Evolutionary conservation across 768 basidiomycete genomes (phyloP).

Genomic region (Hebeloma cylindrosporum): DNA sequence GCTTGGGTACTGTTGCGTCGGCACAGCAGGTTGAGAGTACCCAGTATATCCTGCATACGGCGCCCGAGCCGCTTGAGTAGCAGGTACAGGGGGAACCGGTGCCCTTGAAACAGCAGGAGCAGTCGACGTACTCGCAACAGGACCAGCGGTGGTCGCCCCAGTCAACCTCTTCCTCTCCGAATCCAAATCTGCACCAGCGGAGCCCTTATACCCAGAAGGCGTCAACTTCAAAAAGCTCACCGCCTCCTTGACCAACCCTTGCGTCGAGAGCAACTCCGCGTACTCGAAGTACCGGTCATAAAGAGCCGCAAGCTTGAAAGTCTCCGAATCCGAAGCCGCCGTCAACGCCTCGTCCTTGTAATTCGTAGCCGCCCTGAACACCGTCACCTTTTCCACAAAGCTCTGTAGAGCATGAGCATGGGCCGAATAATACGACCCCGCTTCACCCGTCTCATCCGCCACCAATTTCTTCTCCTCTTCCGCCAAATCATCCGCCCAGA

Average conservation of each 20-base stretch:
- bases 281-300: conserved; percentile 97
- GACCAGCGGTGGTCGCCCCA: conserved; percentile 29
- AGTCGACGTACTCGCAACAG: conserved; percentile 21
- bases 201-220: conserved; percentile 75
- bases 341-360: conserved; percentile 76
- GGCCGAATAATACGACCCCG: conserved; percentile 67
- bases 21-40: conserved; percentile 14
- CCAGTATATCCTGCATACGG: conserved; percentile 20
- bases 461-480: conserved; percentile 75
- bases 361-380: conserved; percentile 85
- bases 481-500: conserved; percentile 87
- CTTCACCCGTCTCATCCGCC: conserved; percentile 36
- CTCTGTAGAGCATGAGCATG: conserved; percentile 87
- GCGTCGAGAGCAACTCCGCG: conserved; percentile 85
- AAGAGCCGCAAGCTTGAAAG: conserved; percentile 80
- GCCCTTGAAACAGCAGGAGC: conserved; percentile 19
- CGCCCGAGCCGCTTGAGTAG: conserved; percentile 15
- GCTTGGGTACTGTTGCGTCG: background rate
- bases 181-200: conserved; percentile 38
- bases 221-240: conserved; percentile 76
- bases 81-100: conserved; percentile 19
- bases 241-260: conserved; percentile 87
- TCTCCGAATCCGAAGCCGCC: conserved; percentile 43
- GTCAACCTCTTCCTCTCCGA: conserved; percentile 41
- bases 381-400: conserved; percentile 94